Evolutionary conservation across 2,329 filamentous ascomycete genomes (phyloP).

Genomic region (Fusarium tuaranense): DNA sequence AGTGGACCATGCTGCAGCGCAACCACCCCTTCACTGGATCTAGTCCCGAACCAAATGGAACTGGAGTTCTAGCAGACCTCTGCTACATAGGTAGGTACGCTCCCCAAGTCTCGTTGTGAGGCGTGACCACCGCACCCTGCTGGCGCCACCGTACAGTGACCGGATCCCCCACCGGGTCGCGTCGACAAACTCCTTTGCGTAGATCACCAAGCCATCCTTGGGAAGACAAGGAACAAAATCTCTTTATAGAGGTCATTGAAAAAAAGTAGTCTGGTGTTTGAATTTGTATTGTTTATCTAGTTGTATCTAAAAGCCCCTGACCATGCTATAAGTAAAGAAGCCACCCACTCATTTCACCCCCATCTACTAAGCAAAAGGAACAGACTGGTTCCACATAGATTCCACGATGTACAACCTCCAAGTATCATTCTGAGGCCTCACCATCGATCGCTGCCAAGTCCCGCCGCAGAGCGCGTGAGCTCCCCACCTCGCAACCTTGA

Average conservation of each 20-base stretch:
- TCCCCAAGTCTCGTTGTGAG: too few relatives aligned
- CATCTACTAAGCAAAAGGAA: not conserved
- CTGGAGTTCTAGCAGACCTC: too few relatives aligned
- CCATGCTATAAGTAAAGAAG: not conserved
- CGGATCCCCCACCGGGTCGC: too few relatives aligned
- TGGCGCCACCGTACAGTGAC: too few relatives aligned
- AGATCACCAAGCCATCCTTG: too few relatives aligned
- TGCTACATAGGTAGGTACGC: too few relatives aligned
- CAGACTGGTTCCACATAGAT: not conserved
- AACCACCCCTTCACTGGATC: too few relatives aligned
- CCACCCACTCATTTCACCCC: not conserved
- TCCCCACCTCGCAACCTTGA: not conserved
- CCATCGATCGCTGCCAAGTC: not conserved
- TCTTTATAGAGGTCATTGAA: not conserved
- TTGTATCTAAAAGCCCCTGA: not conserved
- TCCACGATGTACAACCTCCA: slow-evolving; percentile 18
- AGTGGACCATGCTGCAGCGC: too few relatives aligned
- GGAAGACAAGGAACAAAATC: not conserved
- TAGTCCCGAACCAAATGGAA: too few relatives aligned
- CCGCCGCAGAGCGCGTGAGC: not conserved
- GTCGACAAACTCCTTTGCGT: too few relatives aligned
- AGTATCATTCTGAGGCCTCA: slow-evolving; percentile 2
- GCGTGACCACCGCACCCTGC: too few relatives aligned
- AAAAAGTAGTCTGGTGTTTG: not conserved
- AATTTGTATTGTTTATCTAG: not conserved